Base-by-base conservation (phyloP, 2,329 filamentous ascomycete species). In the Penicillium sp. region DNA sequence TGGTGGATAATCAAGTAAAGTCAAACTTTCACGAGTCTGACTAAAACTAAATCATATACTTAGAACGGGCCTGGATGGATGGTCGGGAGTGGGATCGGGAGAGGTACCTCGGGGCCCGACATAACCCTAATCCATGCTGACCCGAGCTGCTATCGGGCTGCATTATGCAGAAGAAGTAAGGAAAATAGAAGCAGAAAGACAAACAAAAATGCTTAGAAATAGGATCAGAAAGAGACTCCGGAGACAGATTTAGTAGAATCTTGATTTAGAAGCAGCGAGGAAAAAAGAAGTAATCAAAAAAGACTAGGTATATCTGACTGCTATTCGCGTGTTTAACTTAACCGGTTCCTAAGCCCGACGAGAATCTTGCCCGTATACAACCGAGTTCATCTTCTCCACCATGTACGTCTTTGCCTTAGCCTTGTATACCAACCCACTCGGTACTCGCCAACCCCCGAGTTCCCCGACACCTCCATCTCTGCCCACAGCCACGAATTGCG, bases 401-500 rank as follows among this genome's bases (percentile, higher is more conserved):
- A 42, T 42, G 38, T 42, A 42, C 9, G 38, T 42, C n/a, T 42
- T 42, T 42, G 38, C n/a, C 38, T 42, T 42, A 19, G 38, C 38
- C 38, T 42, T 42, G 38, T 42, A 42, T 22, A 42, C 38, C n/a
- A 42, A 42, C 6, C 17, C 38, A 42, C 38, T 42, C 12, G 38
- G 38, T 12, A 42, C 38, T 42, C 38, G 38, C 38, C 38, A 42
- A 19, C 38, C 38, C n/a, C 38, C 38, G 7, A 42, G 38, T 42
- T 42, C 38, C 38, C 38, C 38, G n/a, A 42, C 38, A 3, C 38
- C 38, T 10, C 38, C 38, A 10, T 42, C 38, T 42, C 38, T 19
- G n/a, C 38, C 38, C n/a, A 42, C 38, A 42, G 17, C 38, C n/a
- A 42, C 38, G n/a, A 42, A 42, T n/a, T 42, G 38, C 38, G 38